phyloP scores from a whole-genome alignment of 208 protist genomes.

The Leishmania arabica region DNA sequence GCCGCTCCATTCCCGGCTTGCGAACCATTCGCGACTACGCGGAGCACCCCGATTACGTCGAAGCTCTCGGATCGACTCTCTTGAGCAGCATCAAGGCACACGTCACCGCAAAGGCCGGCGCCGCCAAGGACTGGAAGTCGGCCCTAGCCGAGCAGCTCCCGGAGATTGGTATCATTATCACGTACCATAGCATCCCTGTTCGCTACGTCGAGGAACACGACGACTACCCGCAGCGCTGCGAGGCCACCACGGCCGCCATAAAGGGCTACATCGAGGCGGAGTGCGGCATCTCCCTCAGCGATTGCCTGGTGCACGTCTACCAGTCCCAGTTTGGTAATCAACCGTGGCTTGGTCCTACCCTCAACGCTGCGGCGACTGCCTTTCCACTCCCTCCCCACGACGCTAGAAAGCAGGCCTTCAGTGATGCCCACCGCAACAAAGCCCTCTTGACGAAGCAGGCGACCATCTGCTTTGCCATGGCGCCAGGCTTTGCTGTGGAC shows the following conservation, averaged over 20 bases:
- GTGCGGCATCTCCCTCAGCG: conserved; percentile 16
- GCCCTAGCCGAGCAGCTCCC: conserved; percentile 1
- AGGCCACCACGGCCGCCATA: conserved; percentile 25
- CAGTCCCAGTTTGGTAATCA: conserved; percentile 57
- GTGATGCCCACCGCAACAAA: conserved; percentile 9
- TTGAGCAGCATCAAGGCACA: conserved; percentile 20
- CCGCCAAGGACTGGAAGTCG: conserved; percentile 1
- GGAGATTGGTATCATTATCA: conserved; percentile 34
- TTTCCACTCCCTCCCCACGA: conserved; percentile 16
- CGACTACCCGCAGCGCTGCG: conserved; percentile 37
- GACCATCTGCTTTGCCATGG: conserved; percentile 30
- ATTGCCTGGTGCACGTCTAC: conserved; percentile 34
- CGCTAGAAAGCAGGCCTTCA: conserved; percentile 14
- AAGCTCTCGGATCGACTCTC: conserved; percentile 22
- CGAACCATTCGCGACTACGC: conserved; percentile 52
- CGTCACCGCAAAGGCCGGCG: background rate
- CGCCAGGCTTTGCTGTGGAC: conserved; percentile 45
- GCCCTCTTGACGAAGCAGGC: conserved; percentile 12
- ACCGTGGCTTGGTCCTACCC: conserved; percentile 48
- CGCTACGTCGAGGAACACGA: conserved; percentile 37
- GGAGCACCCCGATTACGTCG: conserved; percentile 42
- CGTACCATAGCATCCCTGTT: conserved; percentile 51
- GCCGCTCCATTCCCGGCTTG: conserved; percentile 37
- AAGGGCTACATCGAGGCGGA: conserved; percentile 12
- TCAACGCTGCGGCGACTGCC: conserved; percentile 18